Evolutionary conservation across 2,329 filamentous ascomycete genomes (phyloP).

Genomic region (Apiospora saccharicola): DNA sequence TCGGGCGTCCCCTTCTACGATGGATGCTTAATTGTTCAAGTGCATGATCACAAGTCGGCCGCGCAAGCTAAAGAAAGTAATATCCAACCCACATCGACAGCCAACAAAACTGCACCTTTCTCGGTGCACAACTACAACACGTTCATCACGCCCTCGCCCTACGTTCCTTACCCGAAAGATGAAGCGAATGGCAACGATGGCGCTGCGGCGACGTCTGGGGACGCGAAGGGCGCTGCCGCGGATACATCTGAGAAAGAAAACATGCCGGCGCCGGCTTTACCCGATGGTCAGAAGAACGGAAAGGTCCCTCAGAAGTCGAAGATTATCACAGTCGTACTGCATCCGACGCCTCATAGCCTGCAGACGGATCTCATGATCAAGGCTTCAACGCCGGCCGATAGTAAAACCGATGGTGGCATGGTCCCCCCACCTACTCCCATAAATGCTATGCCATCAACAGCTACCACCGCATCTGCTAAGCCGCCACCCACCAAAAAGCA

Average conservation of each 20-base stretch:
- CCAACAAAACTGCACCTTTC: conserved; percentile 71
- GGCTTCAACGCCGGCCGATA: conserved; percentile 70
- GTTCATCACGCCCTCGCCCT: conserved; percentile 88
- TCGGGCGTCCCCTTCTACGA: conserved; percentile 86
- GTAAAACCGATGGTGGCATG: conserved; percentile 48
- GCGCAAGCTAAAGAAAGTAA: conserved; percentile 65
- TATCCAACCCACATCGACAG: conserved; percentile 59
- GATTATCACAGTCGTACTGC: conserved; percentile 81
- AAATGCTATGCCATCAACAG: conserved; percentile 23
- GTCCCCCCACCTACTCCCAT: conserved; percentile 72
- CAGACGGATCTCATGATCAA: conserved; percentile 80
- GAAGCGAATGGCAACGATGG: conserved; percentile 40
- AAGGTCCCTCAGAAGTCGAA: conserved; percentile 64
- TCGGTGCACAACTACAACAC: conserved; percentile 94
- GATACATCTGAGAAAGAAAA: conserved; percentile 65
- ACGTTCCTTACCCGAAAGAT: conserved; percentile 75
- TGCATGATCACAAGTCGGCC: conserved; percentile 84
- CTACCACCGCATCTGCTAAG: conserved; percentile 63
- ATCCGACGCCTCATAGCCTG: conserved; percentile 79
- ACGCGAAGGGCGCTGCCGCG: conserved; percentile 49
- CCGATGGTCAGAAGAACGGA: conserved; percentile 51
- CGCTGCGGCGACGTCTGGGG: conserved; percentile 36
- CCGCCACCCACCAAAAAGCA: conserved; percentile 69
- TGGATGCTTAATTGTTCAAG: conserved; percentile 90
- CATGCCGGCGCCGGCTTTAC: conserved; percentile 59